Conservation (phyloP, 2,329 filamentous ascomycete species). For the Talaromyces marneffei region DNA sequence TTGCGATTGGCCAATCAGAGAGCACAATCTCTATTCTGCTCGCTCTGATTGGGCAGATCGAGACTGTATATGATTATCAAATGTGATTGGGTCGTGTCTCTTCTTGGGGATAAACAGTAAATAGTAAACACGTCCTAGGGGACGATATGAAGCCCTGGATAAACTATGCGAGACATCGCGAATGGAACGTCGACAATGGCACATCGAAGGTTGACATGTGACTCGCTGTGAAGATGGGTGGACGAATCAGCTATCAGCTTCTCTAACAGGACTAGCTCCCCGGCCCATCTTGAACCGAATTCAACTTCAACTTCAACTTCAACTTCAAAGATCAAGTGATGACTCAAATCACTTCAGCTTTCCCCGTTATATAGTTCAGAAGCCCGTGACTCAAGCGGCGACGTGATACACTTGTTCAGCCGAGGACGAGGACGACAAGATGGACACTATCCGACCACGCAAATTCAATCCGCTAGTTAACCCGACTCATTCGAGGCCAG, state of each 20-base stretch:
- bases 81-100: too few relatives aligned
- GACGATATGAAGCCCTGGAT: too few relatives aligned
- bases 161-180: too few relatives aligned
- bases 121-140: too few relatives aligned
- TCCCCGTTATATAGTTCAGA: too few relatives aligned
- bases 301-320: not conserved
- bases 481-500: slow-evolving; percentile 45
- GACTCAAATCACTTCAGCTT: not conserved
- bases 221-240: too few relatives aligned
- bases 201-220: not conserved
- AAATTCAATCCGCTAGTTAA: slow-evolving; percentile 49
- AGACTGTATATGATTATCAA: not conserved
- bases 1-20: slow-evolving; percentile 8
- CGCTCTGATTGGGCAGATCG: not conserved
- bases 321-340: not conserved
- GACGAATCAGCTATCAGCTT: not conserved
- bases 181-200: not conserved
- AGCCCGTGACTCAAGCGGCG: not conserved
- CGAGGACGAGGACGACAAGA: not conserved
- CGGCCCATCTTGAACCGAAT: not conserved
- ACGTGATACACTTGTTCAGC: not conserved
- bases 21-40: not conserved
- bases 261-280: not conserved
- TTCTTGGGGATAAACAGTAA: too few relatives aligned
- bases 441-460: slow-evolving; percentile 16